Base-by-base conservation (phyloP, 345 rosid genomes). In the Theobroma cacao region DNA sequence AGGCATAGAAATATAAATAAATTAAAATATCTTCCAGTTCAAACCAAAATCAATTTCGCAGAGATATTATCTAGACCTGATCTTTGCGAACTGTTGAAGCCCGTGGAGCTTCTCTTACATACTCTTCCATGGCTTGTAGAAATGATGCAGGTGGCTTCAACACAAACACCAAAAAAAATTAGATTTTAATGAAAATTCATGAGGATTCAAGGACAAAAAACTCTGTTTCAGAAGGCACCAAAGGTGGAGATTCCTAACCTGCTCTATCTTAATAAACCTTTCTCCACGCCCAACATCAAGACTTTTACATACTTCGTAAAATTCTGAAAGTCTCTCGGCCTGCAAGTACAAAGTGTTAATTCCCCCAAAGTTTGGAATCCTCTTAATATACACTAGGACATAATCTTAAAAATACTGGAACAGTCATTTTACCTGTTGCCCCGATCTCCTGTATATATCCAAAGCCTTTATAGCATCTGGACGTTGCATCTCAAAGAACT, bases 91-190 rank as follows among this genome's bases (percentile, higher is more conserved):
- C 76, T 31, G 86, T 83, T 68, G 90, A 88, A 80, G 72, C 63
- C 71, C 88, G 82, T 76, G 98, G 97, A 80, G 97, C 97, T 36
- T 96, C 99, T 81, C 79, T 89, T 50, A 92, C 94, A 82, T 94
- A 96, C 70, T 96, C 99, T 89, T 96, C 99, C 99, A 96, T 96
- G 65, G 97, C 90, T 96, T 91, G 99, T 61, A 94, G 88, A 84
- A 96, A 94, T 55, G 99, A 96, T 58, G 90, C 84, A 43, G 97
- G 98, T 75, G 98, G 98, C 98, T 94, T 81, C 86, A 86, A 56
- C 55, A 78, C 60, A 75, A 78, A 53, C 38, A 5, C 45, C 20
- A 20, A 52, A 72, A 50, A 52, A 72, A 47, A 52, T 2, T 72
- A 72, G 75, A 20, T 50, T 71, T 72, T 31, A 18, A 28, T 28